Evolutionary conservation across 441 rosid genomes (phyloP).

Genomic region (Flueggea neowawraea): DNA sequence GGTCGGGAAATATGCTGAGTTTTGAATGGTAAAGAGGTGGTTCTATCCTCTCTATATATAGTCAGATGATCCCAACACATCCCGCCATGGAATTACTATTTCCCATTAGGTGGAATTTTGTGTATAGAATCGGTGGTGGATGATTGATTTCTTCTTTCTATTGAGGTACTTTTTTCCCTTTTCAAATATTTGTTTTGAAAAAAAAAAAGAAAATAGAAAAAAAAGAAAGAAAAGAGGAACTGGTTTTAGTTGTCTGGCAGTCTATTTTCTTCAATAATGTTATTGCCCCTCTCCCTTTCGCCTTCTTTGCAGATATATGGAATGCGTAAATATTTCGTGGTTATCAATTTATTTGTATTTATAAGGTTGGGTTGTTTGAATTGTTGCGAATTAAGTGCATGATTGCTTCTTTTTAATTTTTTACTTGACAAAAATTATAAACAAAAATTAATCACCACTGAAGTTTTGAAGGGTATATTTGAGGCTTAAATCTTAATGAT

Average conservation of each 20-base stretch:
- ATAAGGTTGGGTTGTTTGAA: too few species aligned
- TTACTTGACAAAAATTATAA: too few species aligned
- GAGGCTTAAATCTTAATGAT: too few species aligned
- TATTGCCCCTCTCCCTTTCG: too few species aligned
- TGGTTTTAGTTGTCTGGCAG: neutral
- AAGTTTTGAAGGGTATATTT: too few species aligned
- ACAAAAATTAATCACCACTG: too few species aligned
- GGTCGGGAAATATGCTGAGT: conserved; percentile 1
- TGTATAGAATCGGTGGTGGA: conserved; percentile 32
- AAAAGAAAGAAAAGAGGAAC: neutral
- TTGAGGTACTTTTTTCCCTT: conserved; percentile 1
- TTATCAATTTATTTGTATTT: too few species aligned
- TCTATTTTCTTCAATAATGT: neutral
- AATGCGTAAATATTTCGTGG: too few species aligned
- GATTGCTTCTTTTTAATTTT: too few species aligned
- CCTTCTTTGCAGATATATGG: too few species aligned
- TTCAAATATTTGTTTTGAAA: neutral
- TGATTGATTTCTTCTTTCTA: conserved; percentile 12
- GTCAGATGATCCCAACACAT: neutral
- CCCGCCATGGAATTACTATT: conserved; percentile 2
- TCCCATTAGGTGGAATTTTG: conserved; percentile 27
- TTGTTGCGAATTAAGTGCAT: too few species aligned
- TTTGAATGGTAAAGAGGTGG: neutral
- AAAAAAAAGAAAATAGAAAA: neutral
- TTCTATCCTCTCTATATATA: neutral